Base-by-base conservation (phyloP, 768 basidiomycete species). In the Termitomyces eurrhizus region DNA sequence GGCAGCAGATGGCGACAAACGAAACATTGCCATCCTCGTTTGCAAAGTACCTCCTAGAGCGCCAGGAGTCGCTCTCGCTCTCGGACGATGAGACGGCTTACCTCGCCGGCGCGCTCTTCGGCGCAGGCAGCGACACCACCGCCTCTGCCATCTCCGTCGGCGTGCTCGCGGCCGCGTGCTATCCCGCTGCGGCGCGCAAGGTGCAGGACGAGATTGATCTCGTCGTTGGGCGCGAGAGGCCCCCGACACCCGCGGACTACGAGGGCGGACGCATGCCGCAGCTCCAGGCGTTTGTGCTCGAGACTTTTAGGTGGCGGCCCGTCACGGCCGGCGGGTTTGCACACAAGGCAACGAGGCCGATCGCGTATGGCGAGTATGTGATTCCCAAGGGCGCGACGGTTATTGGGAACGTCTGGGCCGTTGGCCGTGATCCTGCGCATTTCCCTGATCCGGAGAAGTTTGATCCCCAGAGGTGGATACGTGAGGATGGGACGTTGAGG, bases 111-210 rank as follows among this genome's bases (percentile, higher is more conserved):
- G 78, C 80, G 42, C 82, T 88, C 71, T 88, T 85, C 61, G 87
- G 87, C 29, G 86, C 86, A 37, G 87, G 87, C 14, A 80, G 83
- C 0, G 87, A 87, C 63, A 88, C 86, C 65, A 87, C 84, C 9
- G 83, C 84, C 4, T 80, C 83, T 12, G 85, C 81, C 0, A 82
- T 87, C 60, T 81, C 80, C 64, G 73, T 85, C 44, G 67, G 76
- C 2, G 70, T 87, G n/a, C 78, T 87, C 75, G 85, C 86, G 18
- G 78, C 85, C 1, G 83, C 83, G 0, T 77, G 77, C 59, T 80
- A 82, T 61, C 84, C 84, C 2, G 76, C 80, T 21, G 76, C 83
- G 0, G 85, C 87, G 53, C 66, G 60, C 4, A 67, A 67, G 24
- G 80, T 86, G 0, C 84, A 85, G 57, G 75, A 79, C 35, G 83